Evolutionary conservation across 1,284 basidiomycete genomes (phyloP).

Genomic region (Ustilago cynodontis): DNA sequence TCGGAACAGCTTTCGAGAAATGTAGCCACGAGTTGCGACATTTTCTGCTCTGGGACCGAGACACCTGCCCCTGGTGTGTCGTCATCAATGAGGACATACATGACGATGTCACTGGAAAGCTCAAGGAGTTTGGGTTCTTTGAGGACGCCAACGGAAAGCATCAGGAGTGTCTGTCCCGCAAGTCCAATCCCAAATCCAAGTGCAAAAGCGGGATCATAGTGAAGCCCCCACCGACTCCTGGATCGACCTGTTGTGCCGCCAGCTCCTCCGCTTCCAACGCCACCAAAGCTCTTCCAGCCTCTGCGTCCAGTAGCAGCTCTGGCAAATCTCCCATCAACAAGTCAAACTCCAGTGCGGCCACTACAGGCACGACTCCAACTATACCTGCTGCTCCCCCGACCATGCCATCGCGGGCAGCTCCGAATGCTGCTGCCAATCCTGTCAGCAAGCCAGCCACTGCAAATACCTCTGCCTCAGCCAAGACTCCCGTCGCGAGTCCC

Average conservation of each 20-base stretch:
- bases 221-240: not conserved
- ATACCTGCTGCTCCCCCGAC: not conserved
- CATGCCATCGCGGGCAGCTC: not conserved
- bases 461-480: not conserved
- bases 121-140: slow-evolving; percentile 14
- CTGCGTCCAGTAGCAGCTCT: not conserved
- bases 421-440: not conserved
- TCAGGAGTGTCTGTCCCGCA: slow-evolving; percentile 8
- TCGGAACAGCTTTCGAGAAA: slow-evolving; percentile 14
- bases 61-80: slow-evolving; percentile 1
- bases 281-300: not conserved
- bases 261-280: not conserved
- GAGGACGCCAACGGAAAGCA: slow-evolving; percentile 11
- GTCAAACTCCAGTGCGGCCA: not conserved
- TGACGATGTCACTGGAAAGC: slow-evolving; percentile 3
- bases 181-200: not conserved
- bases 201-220: slow-evolving; percentile 8
- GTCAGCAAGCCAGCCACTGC: not conserved
- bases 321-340: not conserved
- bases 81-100: not conserved
- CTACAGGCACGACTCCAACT: not conserved
- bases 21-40: slow-evolving; percentile 15
- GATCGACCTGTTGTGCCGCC: not conserved
- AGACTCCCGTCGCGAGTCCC: not conserved
- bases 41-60: slow-evolving; percentile 7